A percentile compares a stretch with the other conserved stretches of the same genome.
phyloP scores from a whole-genome alignment of 2,329 filamentous ascomycete species.

The Colletotrichum sp. region DNA sequence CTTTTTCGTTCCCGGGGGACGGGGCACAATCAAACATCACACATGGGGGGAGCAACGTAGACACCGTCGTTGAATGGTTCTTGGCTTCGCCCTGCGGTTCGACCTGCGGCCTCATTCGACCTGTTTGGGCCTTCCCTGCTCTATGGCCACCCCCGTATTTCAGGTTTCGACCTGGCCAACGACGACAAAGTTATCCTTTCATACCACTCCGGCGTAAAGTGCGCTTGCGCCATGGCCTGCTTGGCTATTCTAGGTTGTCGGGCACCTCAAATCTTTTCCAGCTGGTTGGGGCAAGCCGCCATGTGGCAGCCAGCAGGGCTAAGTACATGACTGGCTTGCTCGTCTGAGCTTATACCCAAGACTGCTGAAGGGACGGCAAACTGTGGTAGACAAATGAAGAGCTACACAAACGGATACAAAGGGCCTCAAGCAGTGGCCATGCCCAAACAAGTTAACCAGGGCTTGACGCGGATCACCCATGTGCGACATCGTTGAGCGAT shows the following conservation, averaged over 20 bases:
- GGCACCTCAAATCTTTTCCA: not conserved
- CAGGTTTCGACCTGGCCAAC: not conserved
- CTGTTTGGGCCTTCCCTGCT: not conserved
- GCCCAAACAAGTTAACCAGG: constrained; percentile 17
- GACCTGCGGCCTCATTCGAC: not conserved
- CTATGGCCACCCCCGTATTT: not conserved
- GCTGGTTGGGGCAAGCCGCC: not conserved
- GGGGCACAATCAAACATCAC: not conserved
- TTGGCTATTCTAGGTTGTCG: not conserved
- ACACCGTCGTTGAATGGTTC: not conserved
- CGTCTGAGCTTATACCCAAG: not conserved
- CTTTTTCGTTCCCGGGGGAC: not conserved
- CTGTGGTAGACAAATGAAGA: not conserved
- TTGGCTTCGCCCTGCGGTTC: not conserved
- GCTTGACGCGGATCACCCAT: constrained; percentile 15
- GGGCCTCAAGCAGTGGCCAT: not conserved
- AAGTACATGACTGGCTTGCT: not conserved
- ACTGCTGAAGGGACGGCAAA: not conserved
- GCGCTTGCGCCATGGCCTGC: not conserved
- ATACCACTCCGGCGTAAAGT: not conserved
- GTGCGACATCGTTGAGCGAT: constrained; percentile 21
- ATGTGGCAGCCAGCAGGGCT: not conserved
- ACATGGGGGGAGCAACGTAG: not conserved
- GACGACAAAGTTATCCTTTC: not conserved
- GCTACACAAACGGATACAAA: not conserved